Conservation (phyloP, 768 basidiomycete genomes). For the Mycena olivaceomarginata region DNA sequence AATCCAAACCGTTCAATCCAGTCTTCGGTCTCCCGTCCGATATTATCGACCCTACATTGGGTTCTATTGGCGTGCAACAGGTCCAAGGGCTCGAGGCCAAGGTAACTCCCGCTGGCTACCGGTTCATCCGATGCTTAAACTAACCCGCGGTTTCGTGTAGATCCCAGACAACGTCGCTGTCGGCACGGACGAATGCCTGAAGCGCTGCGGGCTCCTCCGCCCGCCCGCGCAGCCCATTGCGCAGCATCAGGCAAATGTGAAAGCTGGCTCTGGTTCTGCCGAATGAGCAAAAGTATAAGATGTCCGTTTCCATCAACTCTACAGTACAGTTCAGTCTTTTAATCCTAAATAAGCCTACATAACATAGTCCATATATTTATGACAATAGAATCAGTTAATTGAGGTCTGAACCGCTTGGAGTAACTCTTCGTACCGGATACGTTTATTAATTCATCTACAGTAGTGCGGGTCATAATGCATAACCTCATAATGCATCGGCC, state of each 20-base stretch:
- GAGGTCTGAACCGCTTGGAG: no score
- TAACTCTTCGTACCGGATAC: no score
- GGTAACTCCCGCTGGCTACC: background rate
- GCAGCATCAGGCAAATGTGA: constrained; percentile 34
- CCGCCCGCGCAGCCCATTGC: constrained; percentile 36
- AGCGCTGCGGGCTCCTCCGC: constrained; percentile 41
- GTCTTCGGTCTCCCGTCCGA: constrained; percentile 44
- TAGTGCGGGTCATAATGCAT: no score
- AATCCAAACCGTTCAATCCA: constrained; percentile 22
- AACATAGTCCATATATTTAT: no score
- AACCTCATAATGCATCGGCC: no score
- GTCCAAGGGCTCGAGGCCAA: constrained; percentile 35
- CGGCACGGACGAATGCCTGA: constrained; percentile 39
- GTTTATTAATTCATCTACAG: no score
- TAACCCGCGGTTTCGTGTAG: background rate
- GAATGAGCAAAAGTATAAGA: background rate
- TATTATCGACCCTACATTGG: constrained; percentile 34
- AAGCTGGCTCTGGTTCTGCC: constrained; percentile 29
- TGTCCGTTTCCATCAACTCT: background rate
- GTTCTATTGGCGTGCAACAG: constrained; percentile 37
- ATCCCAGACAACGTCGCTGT: constrained; percentile 42
- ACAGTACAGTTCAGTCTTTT: no score
- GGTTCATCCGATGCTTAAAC: background rate
- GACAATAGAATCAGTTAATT: no score
- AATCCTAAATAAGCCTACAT: no score